These are phyloP conservation scores for Backusella sp. DNA, from an alignment of 192 early-diverging fungal genomes.

Conservation along the genomic window DNA sequence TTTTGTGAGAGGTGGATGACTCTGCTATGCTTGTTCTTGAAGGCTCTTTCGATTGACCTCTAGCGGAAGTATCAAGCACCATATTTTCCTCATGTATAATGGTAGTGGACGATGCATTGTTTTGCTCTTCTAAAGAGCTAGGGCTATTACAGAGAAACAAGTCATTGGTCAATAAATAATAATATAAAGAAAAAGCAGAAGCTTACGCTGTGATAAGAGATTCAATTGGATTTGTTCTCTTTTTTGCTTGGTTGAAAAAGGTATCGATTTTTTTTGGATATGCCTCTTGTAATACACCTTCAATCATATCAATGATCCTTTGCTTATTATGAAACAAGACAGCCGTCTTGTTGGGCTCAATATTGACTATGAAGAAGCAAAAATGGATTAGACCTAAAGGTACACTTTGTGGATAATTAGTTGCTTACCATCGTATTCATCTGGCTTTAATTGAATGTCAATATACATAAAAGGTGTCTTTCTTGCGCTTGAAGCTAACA, in stretches of 20 bases:
- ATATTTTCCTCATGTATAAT: neutral
- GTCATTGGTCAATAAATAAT: neutral
- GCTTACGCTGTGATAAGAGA: neutral
- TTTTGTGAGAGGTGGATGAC: neutral
- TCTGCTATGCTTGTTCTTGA: neutral
- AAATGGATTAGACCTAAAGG: neutral
- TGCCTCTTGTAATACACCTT: conserved; percentile 14
- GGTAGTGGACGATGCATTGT: neutral
- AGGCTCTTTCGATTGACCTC: neutral
- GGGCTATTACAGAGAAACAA: neutral
- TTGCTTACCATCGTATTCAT: conserved; percentile 24
- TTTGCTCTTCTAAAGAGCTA: neutral
- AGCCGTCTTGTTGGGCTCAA: conserved; percentile 38
- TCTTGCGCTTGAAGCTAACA: neutral
- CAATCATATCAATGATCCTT: conserved; percentile 15
- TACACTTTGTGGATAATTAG: neutral
- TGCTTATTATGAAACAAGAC: conserved; percentile 31
- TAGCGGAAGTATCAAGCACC: neutral
- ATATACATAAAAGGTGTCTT: conserved; percentile 28
- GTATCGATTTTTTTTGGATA: conserved; percentile 9
- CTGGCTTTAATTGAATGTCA: conserved; percentile 14
- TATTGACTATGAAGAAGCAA: conserved; percentile 25
- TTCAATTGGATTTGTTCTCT: neutral
- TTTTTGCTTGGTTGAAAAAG: neutral
- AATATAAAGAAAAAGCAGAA: neutral